A percentile compares a stretch with the other conserved stretches of the same genome.
These are phyloP conservation scores for Hymenochaete sp. DNA, from an alignment of 1,284 basidiomycete species.

Conservation along the genomic window DNA sequence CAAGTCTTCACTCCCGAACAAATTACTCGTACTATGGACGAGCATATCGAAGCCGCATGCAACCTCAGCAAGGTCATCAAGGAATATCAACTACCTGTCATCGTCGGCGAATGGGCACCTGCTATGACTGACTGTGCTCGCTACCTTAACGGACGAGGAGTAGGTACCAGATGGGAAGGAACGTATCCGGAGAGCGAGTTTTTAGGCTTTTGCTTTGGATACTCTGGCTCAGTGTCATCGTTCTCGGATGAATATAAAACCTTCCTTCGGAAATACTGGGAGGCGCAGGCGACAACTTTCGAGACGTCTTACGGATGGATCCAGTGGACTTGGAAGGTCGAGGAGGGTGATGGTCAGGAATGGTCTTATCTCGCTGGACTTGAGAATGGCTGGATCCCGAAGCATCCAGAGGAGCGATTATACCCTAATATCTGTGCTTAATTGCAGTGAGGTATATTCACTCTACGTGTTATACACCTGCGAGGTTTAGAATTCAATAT, in stretches of 20 bases:
- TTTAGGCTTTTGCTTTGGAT: constrained; percentile 65
- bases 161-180: constrained; percentile 75
- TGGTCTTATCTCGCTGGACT: constrained; percentile 65
- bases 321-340: constrained; percentile 48
- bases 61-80: constrained; percentile 36
- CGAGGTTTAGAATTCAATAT: no score
- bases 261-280: constrained; percentile 76
- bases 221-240: constrained; percentile 66
- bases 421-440: constrained; percentile 33
- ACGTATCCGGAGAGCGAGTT: constrained; percentile 50
- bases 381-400: constrained; percentile 76
- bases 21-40: constrained; percentile 39
- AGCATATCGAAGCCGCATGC: constrained; percentile 67
- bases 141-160: constrained; percentile 63
- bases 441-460: no score
- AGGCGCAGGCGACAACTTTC: constrained; percentile 67
- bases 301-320: constrained; percentile 64
- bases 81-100: constrained; percentile 56
- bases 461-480: no score
- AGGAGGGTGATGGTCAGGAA: constrained; percentile 24
- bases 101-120: constrained; percentile 82
- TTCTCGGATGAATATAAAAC: constrained; percentile 79
- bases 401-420: constrained; percentile 40
- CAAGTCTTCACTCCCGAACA: constrained; percentile 67
- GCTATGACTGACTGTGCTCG: constrained; percentile 82